Percentiles rank a stretch among this genome's conserved stretches.
phyloP scores from a whole-genome alignment of 208 protist genomes.

The Perkinsela sp. region DNA sequence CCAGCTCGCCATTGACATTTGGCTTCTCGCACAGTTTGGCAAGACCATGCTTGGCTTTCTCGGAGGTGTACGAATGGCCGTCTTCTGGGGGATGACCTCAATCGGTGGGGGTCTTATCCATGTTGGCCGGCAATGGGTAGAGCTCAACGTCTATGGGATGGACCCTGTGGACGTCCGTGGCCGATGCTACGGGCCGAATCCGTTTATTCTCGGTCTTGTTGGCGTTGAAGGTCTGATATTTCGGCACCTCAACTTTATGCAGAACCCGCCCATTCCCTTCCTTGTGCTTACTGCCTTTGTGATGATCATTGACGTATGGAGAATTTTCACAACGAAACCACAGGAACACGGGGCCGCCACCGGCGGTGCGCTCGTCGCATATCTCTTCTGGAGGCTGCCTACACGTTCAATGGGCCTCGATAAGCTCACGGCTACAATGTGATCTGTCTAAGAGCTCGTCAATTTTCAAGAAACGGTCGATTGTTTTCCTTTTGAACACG shows the following conservation, averaged over 20 bases:
- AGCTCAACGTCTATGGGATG: constrained; percentile 33
- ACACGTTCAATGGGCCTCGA: constrained; percentile 44
- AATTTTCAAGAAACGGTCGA: no score
- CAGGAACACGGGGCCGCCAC: constrained; percentile 49
- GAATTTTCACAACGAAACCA: constrained; percentile 38
- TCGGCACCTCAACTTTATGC: constrained; percentile 56
- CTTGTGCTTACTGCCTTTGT: constrained; percentile 49
- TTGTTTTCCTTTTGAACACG: no score
- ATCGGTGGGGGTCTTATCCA: constrained; percentile 36
- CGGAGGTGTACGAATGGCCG: constrained; percentile 34
- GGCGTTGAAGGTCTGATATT: constrained; percentile 51
- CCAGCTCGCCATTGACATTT: constrained; percentile 48
- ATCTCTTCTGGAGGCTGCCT: constrained; percentile 48
- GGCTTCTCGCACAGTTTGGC: constrained; percentile 45
- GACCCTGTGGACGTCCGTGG: constrained; percentile 47
- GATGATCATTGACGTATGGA: constrained; percentile 61
- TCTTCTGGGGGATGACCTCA: constrained; percentile 28
- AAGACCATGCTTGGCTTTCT: constrained; percentile 50
- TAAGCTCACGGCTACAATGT: constrained; percentile 40
- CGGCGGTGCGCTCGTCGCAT: constrained; percentile 44
- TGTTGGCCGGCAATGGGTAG: constrained; percentile 35
- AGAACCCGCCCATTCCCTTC: constrained; percentile 57
- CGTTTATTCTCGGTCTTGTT: constrained; percentile 53
- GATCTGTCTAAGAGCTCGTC: no score
- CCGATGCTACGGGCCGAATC: constrained; percentile 44